Conservation (phyloP, 2,329 filamentous ascomycete species). For the Fusarium hainanense region DNA sequence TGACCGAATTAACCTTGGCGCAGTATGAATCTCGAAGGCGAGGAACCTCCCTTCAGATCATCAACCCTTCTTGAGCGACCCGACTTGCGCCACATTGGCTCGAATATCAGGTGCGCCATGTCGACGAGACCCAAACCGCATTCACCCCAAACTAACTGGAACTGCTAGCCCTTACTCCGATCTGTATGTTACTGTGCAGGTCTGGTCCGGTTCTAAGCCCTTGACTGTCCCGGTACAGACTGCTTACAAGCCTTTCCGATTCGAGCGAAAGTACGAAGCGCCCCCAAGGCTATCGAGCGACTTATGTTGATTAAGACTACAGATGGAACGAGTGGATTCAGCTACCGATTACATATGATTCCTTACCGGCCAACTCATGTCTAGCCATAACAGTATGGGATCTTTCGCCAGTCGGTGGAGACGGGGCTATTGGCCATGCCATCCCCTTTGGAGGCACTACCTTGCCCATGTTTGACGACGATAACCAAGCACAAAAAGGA, state of each 20-base stretch:
- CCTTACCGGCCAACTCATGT: constrained; percentile 82
- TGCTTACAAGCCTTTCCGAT: constrained; percentile 89
- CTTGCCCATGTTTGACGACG: constrained; percentile 88
- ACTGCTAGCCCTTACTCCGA: constrained; percentile 78
- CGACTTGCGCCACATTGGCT: constrained; percentile 87
- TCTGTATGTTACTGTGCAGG: constrained; percentile 90
- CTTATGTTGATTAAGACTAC: constrained; percentile 31
- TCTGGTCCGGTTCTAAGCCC: constrained; percentile 96
- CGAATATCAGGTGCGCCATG: constrained; percentile 74
- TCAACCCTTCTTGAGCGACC: constrained; percentile 83
- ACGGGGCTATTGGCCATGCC: constrained; percentile 77
- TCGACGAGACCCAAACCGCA: background rate
- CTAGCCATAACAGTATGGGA: constrained; percentile 97
- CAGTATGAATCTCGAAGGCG: constrained; percentile 62
- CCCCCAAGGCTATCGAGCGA: background rate
- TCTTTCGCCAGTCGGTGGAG: constrained; percentile 80
- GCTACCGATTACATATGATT: constrained; percentile 85
- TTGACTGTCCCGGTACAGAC: constrained; percentile 93
- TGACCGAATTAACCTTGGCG: constrained; percentile 29
- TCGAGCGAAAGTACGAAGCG: constrained; percentile 66
- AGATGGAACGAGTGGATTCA: constrained; percentile 98
- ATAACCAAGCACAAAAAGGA: constrained; percentile 91
- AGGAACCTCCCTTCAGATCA: constrained; percentile 54
- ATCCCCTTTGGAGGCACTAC: constrained; percentile 96
- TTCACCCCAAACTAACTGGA: constrained; percentile 39